Evolutionary conservation across 1,139 yeast species (phyloP).

Genomic region (Martiniozyma asiatica): DNA sequence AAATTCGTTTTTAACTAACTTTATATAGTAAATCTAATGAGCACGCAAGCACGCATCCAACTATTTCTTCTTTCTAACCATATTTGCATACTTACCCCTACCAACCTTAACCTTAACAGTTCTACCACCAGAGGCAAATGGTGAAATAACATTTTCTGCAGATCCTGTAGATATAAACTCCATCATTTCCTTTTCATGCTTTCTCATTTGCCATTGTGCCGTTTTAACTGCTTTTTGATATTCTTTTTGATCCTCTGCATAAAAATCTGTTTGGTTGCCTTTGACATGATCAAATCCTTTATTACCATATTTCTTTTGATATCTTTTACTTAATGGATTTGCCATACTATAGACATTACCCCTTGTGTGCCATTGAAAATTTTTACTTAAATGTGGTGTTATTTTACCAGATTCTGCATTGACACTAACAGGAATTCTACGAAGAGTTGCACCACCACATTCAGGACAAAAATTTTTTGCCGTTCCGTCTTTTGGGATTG

Average conservation of each 20-base stretch:
- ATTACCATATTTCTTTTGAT: constrained; percentile 50
- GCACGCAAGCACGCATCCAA: no score
- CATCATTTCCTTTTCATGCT: constrained; percentile 72
- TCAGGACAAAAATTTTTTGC: constrained; percentile 88
- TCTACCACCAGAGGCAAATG: constrained; percentile 58
- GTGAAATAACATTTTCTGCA: constrained; percentile 84
- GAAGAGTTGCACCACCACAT: constrained; percentile 86
- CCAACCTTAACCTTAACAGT: constrained; percentile 71
- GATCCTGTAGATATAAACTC: constrained; percentile 94
- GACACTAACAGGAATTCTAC: constrained; percentile 84
- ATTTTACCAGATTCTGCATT: constrained; percentile 69
- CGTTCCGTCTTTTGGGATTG: constrained; percentile 62
- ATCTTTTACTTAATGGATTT: constrained; percentile 60
- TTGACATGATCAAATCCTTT: constrained; percentile 55
- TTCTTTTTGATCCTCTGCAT: constrained; percentile 91
- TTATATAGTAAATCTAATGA: no score
- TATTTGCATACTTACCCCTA: constrained; percentile 65
- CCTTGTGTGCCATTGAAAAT: constrained; percentile 87
- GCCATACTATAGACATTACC: constrained; percentile 75
- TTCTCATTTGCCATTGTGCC: constrained; percentile 78
- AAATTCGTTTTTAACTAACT: no score
- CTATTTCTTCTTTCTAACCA: no score
- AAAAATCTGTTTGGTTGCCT: constrained; percentile 43
- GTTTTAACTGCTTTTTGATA: constrained; percentile 79
- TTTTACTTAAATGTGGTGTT: constrained; percentile 81